Percentiles rank a stretch among this genome's conserved stretches.
Conservation (phyloP, 2,329 filamentous ascomycete species). For the Colletotrichum cuscutae region DNA sequence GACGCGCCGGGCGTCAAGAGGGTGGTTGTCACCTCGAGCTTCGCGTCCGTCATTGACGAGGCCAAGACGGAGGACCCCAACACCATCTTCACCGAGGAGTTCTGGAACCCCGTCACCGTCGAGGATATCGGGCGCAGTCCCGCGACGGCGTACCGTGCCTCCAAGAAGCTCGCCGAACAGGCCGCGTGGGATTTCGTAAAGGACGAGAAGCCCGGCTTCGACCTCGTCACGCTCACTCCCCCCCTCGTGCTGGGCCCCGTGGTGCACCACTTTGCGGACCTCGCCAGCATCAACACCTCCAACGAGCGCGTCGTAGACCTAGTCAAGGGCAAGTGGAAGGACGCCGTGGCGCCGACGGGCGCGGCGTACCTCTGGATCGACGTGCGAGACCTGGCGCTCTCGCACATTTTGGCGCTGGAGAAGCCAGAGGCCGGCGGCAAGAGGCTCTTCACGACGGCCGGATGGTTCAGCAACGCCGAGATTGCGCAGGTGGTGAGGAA, state of each 20-base stretch:
- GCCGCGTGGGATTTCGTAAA: slow-evolving; percentile 64
- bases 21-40: slow-evolving; percentile 72
- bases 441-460: slow-evolving; percentile 61
- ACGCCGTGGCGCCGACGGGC: slow-evolving; percentile 52
- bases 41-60: slow-evolving; percentile 61
- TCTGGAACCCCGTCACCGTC: slow-evolving; percentile 65
- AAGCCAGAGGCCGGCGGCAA: slow-evolving; percentile 57
- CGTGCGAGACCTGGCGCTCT: slow-evolving; percentile 64
- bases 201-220: slow-evolving; percentile 55
- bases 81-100: slow-evolving; percentile 56
- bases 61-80: slow-evolving; percentile 48
- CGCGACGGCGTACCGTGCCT: slow-evolving; percentile 62
- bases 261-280: slow-evolving; percentile 33
- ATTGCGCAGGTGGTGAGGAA: slow-evolving; percentile 55
- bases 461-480: slow-evolving; percentile 57
- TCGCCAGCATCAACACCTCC: slow-evolving; percentile 62
- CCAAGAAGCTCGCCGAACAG: slow-evolving; percentile 64
- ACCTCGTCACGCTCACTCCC: slow-evolving; percentile 64
- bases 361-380: slow-evolving; percentile 62
- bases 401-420: slow-evolving; percentile 64
- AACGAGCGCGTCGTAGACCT: slow-evolving; percentile 62
- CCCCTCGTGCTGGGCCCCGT: slow-evolving; percentile 54
- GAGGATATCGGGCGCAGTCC: slow-evolving; percentile 52
- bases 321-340: slow-evolving; percentile 61
- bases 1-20: slow-evolving; percentile 71